phyloP scores from a whole-genome alignment of 2,329 filamentous ascomycete genomes.

The Alternaria conjuncta region DNA sequence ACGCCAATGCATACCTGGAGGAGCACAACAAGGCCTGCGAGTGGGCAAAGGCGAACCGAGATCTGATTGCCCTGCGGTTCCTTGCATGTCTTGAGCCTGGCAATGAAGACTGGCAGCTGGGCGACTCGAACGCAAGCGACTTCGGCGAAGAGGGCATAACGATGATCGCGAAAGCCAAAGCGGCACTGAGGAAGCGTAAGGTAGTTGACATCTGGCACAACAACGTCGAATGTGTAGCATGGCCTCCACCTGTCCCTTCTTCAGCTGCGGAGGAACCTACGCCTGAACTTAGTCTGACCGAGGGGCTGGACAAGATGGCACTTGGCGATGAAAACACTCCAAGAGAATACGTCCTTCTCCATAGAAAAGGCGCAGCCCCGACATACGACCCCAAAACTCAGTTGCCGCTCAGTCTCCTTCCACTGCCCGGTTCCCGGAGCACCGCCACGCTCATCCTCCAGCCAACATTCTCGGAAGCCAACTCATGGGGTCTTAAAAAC shows the following conservation, averaged over 20 bases:
- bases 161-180: slow-evolving; percentile 20
- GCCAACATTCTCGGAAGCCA: slow-evolving; percentile 38
- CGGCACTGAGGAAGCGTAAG: slow-evolving; percentile 33
- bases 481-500: slow-evolving; percentile 39
- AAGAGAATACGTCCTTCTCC: slow-evolving; percentile 39
- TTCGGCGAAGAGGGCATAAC: slow-evolving; percentile 5
- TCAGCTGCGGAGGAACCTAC: neutral
- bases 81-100: slow-evolving; percentile 45
- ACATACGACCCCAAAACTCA: slow-evolving; percentile 29
- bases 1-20: slow-evolving; percentile 39
- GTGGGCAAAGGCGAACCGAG: slow-evolving; percentile 48
- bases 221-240: slow-evolving; percentile 42
- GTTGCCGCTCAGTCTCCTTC: slow-evolving; percentile 38
- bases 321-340: neutral
- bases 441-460: slow-evolving; percentile 49
- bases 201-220: slow-evolving; percentile 50
- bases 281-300: neutral
- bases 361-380: slow-evolving; percentile 50
- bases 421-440: slow-evolving; percentile 47
- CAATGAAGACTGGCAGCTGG: slow-evolving; percentile 31
- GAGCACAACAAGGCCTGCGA: slow-evolving; percentile 46
- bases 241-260: slow-evolving; percentile 33
- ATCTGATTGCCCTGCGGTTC: slow-evolving; percentile 50
- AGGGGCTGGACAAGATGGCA: neutral
- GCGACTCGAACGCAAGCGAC: neutral